Conservation (phyloP, 768 basidiomycete genomes). For the Melanogaster broomeanus region DNA sequence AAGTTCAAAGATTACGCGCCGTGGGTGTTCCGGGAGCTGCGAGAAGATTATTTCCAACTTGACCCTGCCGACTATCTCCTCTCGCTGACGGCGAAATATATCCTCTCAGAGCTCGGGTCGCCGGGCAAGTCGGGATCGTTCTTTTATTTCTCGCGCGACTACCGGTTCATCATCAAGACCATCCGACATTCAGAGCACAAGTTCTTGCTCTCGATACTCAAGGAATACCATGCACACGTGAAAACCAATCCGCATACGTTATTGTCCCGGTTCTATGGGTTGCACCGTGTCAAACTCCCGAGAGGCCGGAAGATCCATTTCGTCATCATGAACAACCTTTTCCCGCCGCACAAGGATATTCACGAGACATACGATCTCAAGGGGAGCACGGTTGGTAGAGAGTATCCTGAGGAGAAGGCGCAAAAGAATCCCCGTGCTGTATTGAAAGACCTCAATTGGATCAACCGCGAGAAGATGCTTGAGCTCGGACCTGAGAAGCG, state of each 20-base stretch:
- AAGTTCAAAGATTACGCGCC: constrained; percentile 99
- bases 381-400: constrained; percentile 87
- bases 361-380: constrained; percentile 99
- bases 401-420: constrained; percentile 83
- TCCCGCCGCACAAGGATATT: constrained; percentile 95
- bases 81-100: constrained; percentile 95
- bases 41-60: constrained; percentile 92
- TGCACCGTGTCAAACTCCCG: constrained; percentile 97
- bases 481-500: constrained; percentile 97
- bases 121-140: constrained; percentile 99
- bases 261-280: constrained; percentile 91
- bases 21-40: constrained; percentile 94
- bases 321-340: constrained; percentile 99
- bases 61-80: constrained; percentile 98
- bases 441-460: constrained; percentile 97
- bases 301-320: constrained; percentile 96
- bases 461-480: constrained; percentile 71
- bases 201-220: constrained; percentile 84
- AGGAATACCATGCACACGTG: constrained; percentile 83
- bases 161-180: constrained; percentile 99
- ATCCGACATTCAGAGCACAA: constrained; percentile 94
- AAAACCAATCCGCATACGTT: constrained; percentile 91
- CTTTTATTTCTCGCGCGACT: constrained; percentile 99
- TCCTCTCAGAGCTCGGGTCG: constrained; percentile 95
- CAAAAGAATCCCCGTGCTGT: constrained; percentile 82